Evolutionary conservation across 2,329 filamentous ascomycete species (phyloP).

Genomic region (Sphaerulina vaccinii): DNA sequence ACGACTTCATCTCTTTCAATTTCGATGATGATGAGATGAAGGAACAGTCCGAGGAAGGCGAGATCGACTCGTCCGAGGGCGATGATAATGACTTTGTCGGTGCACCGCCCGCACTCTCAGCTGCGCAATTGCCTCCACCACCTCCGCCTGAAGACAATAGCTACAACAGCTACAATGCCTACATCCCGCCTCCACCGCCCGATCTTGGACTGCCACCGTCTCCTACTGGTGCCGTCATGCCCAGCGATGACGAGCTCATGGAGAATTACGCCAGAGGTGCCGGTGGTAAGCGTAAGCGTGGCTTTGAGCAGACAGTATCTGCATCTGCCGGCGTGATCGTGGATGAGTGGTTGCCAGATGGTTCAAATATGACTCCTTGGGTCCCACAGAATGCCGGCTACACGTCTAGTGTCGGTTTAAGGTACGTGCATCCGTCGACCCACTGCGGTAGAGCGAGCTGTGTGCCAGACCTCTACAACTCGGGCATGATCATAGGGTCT

Average conservation of each 20-base stretch:
- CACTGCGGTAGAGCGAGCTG: not conserved
- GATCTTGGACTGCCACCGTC: conserved; percentile 23
- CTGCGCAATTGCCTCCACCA: conserved; percentile 2
- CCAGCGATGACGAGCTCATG: conserved; percentile 26
- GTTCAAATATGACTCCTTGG: conserved; percentile 62
- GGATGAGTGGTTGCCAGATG: conserved; percentile 44
- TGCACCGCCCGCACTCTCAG: conserved; percentile 3
- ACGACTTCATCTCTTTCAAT: conserved; percentile 83
- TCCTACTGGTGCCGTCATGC: conserved; percentile 24
- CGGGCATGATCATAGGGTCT: not conserved
- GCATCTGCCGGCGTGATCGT: conserved; percentile 39
- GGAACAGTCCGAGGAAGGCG: conserved; percentile 31
- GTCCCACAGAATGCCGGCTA: conserved; percentile 49
- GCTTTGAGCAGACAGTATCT: conserved; percentile 30
- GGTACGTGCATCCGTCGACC: conserved; percentile 26
- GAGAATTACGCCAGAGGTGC: conserved; percentile 9
- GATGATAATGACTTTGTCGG: conserved; percentile 36
- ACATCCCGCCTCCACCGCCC: conserved; percentile 9
- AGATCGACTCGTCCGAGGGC: conserved; percentile 35
- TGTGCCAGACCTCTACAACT: not conserved
- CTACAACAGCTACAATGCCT: no score
- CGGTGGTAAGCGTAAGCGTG: conserved; percentile 68
- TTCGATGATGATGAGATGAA: conserved; percentile 32
- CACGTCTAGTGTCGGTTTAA: conserved; percentile 23
- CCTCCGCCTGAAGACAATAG: conserved; percentile 13